These are phyloP conservation scores for Phaffia australis DNA, from an alignment of 768 basidiomycete species.

Conservation along the genomic window DNA sequence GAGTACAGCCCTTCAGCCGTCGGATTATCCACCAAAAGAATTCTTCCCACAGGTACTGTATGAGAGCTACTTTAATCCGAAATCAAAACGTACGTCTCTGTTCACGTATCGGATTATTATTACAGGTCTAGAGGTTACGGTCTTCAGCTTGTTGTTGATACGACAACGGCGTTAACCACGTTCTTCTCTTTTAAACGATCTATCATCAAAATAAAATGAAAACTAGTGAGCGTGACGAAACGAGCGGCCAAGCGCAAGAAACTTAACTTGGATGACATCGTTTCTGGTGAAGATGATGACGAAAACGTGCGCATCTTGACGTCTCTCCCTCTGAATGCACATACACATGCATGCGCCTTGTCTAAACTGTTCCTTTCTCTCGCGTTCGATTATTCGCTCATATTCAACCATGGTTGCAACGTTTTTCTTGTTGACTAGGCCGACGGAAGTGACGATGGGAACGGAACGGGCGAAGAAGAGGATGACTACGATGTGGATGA, in stretches of 20 bases:
- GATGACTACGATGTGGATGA: slow-evolving; percentile 26
- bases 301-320: slow-evolving; percentile 10
- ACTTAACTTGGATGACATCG: slow-evolving; percentile 7
- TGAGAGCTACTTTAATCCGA: slow-evolving; percentile 12
- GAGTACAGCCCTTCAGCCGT: slow-evolving; percentile 5
- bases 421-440: background rate
- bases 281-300: slow-evolving; percentile 8
- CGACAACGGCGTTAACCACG: background rate
- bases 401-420: too few relatives aligned
- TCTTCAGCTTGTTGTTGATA: background rate
- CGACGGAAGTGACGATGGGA: slow-evolving; percentile 6
- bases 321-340: too few relatives aligned
- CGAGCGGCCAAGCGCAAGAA: slow-evolving; percentile 14
- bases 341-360: too few relatives aligned
- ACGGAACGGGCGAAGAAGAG: slow-evolving; percentile 14
- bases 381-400: background rate
- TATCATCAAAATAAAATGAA: background rate
- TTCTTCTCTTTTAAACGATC: background rate
- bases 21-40: slow-evolving; percentile 13
- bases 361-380: background rate
- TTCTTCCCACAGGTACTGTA: slow-evolving; percentile 17
- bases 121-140: background rate
- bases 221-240: background rate
- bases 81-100: slow-evolving; percentile 9
- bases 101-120: background rate